Conservation (phyloP, 371 early-diverging fungal species). For the Nosema muscidifuracis region DNA sequence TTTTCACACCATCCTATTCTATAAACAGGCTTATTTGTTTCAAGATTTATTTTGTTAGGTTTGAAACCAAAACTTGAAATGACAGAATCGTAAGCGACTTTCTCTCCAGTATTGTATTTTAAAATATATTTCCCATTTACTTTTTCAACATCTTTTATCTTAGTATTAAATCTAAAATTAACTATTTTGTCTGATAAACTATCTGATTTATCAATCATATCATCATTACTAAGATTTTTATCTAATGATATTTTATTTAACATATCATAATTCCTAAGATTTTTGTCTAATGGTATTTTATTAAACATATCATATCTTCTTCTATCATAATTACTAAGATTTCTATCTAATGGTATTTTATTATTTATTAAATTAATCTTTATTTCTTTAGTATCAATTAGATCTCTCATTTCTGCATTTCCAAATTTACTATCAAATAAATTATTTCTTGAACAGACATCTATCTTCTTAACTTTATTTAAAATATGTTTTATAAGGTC, state of each 20-base stretch:
- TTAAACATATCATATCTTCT: slow-evolving; percentile 23
- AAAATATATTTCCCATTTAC: background rate
- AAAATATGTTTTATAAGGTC: slow-evolving; percentile 25
- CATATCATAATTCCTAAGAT: too few relatives aligned
- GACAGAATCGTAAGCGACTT: slow-evolving; percentile 7
- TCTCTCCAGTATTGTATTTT: slow-evolving; percentile 1
- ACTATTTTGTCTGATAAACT: slow-evolving; percentile 1
- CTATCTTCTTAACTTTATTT: background rate
- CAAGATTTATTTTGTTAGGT: background rate
- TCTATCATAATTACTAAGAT: background rate
- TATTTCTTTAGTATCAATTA: background rate
- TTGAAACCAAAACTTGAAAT: slow-evolving; percentile 41
- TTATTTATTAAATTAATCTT: background rate
- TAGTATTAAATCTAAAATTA: slow-evolving; percentile 24
- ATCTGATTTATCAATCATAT: too few relatives aligned
- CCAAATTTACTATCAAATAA: slow-evolving; percentile 25
- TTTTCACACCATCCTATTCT: slow-evolving; percentile 41
- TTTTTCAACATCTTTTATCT: slow-evolving; percentile 13
- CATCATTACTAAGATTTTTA: too few relatives aligned
- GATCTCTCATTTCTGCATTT: slow-evolving; percentile 29
- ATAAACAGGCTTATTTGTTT: slow-evolving; percentile 30
- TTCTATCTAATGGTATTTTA: too few relatives aligned
- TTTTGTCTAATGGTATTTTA: background rate
- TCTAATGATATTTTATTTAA: background rate
- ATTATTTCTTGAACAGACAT: slow-evolving; percentile 10